phyloP scores from a whole-genome alignment of 768 basidiomycete species.

The Tricholoma sp. region DNA sequence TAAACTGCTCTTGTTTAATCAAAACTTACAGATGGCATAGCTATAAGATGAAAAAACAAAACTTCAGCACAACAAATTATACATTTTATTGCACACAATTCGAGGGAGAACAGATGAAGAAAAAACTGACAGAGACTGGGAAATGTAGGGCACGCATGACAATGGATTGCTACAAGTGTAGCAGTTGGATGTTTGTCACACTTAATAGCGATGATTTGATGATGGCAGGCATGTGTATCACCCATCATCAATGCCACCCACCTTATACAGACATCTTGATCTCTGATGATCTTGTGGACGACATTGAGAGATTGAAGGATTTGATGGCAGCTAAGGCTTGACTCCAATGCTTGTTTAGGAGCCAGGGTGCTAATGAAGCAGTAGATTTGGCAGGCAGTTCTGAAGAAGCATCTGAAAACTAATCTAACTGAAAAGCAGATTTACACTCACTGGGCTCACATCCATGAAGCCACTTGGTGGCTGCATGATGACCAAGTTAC shows the following conservation, averaged over 20 bases:
- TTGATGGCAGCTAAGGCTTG: background rate
- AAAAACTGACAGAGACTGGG: no score
- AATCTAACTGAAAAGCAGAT: conserved; percentile 5
- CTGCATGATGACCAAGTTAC: background rate
- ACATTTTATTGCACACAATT: no score
- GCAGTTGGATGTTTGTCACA: no score
- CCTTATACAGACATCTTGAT: conserved; percentile 5
- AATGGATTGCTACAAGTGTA: no score
- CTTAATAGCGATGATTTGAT: background rate
- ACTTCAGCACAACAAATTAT: no score
- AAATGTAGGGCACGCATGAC: no score
- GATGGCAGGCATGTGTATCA: conserved; percentile 1
- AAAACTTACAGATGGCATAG: no score
- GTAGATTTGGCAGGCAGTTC: conserved; percentile 5
- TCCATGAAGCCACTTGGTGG: background rate
- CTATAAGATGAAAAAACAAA: no score
- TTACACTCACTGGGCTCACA: conserved; percentile 1
- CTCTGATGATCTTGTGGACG: background rate
- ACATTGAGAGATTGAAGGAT: background rate
- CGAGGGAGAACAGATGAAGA: no score
- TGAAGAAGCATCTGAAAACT: background rate
- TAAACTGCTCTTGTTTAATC: no score
- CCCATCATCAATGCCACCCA: conserved; percentile 6
- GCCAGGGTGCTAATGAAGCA: no score
- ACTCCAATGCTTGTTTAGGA: no score